Conservation (phyloP, 371 early-diverging fungal genomes). For the Mucor circinelloides region DNA sequence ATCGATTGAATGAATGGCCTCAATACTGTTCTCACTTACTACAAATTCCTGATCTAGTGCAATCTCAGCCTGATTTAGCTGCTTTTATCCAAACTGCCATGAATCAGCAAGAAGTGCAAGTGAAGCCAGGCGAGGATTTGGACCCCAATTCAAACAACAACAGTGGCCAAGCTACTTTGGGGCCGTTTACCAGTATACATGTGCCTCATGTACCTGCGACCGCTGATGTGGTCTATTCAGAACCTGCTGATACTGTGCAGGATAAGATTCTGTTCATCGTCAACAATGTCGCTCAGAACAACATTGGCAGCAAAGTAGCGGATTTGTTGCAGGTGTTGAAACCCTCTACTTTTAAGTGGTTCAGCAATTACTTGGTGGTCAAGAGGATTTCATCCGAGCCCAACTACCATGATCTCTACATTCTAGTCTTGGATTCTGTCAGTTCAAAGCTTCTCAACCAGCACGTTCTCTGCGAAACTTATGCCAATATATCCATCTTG, state of each 20-base stretch:
- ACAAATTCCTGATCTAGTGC: slow-evolving; percentile 76
- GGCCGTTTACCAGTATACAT: slow-evolving; percentile 40
- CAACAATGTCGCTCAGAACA: slow-evolving; percentile 89
- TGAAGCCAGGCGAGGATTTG: neutral
- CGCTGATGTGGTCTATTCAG: slow-evolving; percentile 42
- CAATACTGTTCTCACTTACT: slow-evolving; percentile 80
- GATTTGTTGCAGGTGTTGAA: slow-evolving; percentile 78
- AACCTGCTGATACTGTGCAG: slow-evolving; percentile 68
- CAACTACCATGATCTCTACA: slow-evolving; percentile 89
- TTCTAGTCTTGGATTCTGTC: slow-evolving; percentile 74
- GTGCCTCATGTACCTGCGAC: slow-evolving; percentile 25
- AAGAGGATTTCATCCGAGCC: slow-evolving; percentile 92
- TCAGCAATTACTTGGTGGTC: slow-evolving; percentile 88
- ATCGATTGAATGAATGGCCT: slow-evolving; percentile 87
- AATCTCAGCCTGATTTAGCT: slow-evolving; percentile 64
- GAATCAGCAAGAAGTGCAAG: neutral
- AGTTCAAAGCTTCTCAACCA: slow-evolving; percentile 58
- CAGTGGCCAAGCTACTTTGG: neutral
- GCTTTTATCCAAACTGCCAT: neutral
- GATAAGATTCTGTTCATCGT: slow-evolving; percentile 94
- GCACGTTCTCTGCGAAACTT: slow-evolving; percentile 86
- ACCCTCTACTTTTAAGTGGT: slow-evolving; percentile 77
- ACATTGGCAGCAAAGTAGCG: slow-evolving; percentile 75
- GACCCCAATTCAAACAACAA: neutral
- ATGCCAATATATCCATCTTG: slow-evolving; percentile 77